Evolutionary conservation across 2,329 filamentous ascomycete genomes (phyloP), one percentile per base, ranked within the genome.

Genomic region (Pseudogymnoascus sp.): DNA sequence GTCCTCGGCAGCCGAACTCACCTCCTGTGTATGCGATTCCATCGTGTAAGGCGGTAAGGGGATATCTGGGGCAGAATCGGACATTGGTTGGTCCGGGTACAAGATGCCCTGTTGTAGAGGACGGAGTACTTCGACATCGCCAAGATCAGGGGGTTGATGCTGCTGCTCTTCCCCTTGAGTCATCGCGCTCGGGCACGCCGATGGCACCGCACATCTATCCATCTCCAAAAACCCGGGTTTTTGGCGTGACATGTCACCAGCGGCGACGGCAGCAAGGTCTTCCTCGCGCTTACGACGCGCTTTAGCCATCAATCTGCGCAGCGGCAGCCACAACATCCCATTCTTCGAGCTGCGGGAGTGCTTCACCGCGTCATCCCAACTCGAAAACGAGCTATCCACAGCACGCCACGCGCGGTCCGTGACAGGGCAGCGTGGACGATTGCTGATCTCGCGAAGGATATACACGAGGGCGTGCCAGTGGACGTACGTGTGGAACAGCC

Each of bases 241-340:
- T 4, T 53, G 62, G 11, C 59, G 42, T 23, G 63, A 50, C 21
- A 65, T 50, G 25, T 59, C 67, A 25, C 67, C 64, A 4, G 56
- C 64, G 16, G 62, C 21, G 8, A 64, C 8, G 21, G 42, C 50
- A 23, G 73, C 72, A 16, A 80, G 70, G 62, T 85, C 83, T 63
- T 79, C 79, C 44, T 79, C 76, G 59, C 85, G 77, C 46, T 80
- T 81, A 11, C 78, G 78, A 50, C 77, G 76, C 11, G 86, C 86
- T 69, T 84, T 84, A 12, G 78, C 78, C 74, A 88, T 82, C 1
- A 89, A 75, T 66, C 83, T 85, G 25, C 80, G 76, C 56, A 89
- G 75, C 0, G 86, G 86, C 46, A 82, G 81, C 86, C 87, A 89
- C 0, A 89, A 73, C 75, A 84, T 82, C 2, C 83, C 81, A 61